phyloP scores from a whole-genome alignment of 1,284 basidiomycete genomes.

The Sporisorium reilianum region DNA sequence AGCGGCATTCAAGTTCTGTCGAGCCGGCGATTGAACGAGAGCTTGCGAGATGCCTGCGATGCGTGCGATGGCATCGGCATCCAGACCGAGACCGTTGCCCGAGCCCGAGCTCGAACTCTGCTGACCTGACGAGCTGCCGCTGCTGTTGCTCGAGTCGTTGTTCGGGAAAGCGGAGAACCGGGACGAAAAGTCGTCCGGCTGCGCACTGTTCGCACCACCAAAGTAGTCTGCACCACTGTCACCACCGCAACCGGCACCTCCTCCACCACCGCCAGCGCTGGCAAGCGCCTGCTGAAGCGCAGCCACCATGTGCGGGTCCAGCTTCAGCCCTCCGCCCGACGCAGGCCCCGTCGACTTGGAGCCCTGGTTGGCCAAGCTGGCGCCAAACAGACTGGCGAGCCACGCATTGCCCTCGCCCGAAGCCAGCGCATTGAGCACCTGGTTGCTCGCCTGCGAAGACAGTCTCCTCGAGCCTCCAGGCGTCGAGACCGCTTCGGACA shows the following conservation, averaged over 20 bases:
- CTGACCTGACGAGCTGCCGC: constrained; percentile 2
- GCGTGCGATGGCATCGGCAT: constrained; percentile 40
- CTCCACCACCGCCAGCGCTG: constrained; percentile 20
- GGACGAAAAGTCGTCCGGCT: constrained; percentile 25
- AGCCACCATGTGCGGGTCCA: constrained; percentile 60
- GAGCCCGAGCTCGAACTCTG: constrained; percentile 5
- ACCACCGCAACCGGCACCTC: constrained; percentile 8
- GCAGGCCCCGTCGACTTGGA: constrained; percentile 37
- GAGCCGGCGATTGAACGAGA: constrained; percentile 42
- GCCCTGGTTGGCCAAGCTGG: constrained; percentile 40
- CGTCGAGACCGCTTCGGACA: constrained; percentile 44
- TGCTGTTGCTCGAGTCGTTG: constrained; percentile 2
- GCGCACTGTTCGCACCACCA: constrained; percentile 5
- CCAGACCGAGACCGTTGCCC: constrained; percentile 31
- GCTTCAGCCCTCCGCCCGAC: constrained; percentile 48
- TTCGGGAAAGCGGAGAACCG: constrained; percentile 35
- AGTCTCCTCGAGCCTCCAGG: constrained; percentile 51
- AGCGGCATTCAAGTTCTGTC: constrained; percentile 13
- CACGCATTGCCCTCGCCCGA: constrained; percentile 58
- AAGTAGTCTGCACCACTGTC: constrained; percentile 37
- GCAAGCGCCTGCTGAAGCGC: constrained; percentile 57
- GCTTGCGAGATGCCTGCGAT: constrained; percentile 51
- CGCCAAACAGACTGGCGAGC: constrained; percentile 57
- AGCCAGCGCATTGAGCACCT: constrained; percentile 58
- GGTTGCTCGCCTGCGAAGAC: constrained; percentile 52